Conservation (phyloP, 352 stramenopile genomes). For the Globisporangium canariense region DNA sequence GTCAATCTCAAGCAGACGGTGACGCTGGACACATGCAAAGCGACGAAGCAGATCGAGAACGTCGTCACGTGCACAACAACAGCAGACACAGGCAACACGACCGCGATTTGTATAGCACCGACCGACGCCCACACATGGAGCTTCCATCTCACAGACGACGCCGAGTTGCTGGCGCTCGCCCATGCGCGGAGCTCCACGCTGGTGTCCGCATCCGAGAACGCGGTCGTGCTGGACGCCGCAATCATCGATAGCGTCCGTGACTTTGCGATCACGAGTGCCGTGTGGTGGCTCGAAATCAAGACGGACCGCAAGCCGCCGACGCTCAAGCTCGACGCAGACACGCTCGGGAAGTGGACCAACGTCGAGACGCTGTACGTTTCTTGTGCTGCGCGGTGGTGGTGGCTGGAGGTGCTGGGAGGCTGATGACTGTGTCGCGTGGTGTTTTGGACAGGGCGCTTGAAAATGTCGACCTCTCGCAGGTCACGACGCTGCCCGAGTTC, state of each 20-base stretch:
- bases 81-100: neutral
- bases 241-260: constrained; percentile 5
- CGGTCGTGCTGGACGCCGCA: constrained; percentile 9
- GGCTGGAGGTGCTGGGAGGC: neutral
- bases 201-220: neutral
- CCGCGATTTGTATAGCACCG: constrained; percentile 13
- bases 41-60: neutral
- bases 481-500: constrained; percentile 12
- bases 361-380: constrained; percentile 18
- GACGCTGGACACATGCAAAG: neutral
- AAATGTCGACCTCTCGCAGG: constrained; percentile 18
- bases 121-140: constrained; percentile 9
- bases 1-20: constrained; percentile 6
- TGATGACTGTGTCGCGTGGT: neutral
- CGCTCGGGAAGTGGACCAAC: constrained; percentile 4
- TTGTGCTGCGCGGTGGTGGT: neutral
- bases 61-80: constrained; percentile 4
- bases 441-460: constrained; percentile 4
- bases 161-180: constrained; percentile 11
- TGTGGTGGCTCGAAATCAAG: constrained; percentile 11
- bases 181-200: neutral
- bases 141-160: constrained; percentile 6
- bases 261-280: neutral
- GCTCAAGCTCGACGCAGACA: constrained; percentile 7
- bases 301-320: constrained; percentile 1